Conservation (phyloP, 768 basidiomycete species). For the Boletus rubroflammeus region DNA sequence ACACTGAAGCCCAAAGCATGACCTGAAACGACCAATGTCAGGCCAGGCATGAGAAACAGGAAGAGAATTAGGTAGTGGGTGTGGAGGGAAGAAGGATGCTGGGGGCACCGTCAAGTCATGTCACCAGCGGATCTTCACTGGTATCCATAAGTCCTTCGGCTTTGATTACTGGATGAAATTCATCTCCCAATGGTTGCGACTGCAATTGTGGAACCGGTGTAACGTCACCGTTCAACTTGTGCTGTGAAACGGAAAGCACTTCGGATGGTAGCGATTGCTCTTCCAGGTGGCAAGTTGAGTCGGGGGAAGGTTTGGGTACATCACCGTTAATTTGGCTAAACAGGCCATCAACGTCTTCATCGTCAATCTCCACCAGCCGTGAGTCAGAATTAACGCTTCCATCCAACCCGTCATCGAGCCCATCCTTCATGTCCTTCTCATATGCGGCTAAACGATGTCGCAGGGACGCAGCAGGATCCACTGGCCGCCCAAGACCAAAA, state of each 20-base stretch:
- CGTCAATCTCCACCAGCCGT: constrained; percentile 32
- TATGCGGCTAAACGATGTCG: constrained; percentile 63
- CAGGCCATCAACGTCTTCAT: constrained; percentile 30
- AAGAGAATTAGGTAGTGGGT: constrained; percentile 5
- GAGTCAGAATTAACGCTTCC: constrained; percentile 17
- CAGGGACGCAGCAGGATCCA: constrained; percentile 54
- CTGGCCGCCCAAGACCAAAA: constrained; percentile 41
- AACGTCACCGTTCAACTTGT: constrained; percentile 45
- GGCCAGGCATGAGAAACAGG: constrained; percentile 5
- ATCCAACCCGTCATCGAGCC: constrained; percentile 25
- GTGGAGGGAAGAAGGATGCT: not conserved
- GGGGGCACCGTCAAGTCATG: constrained; percentile 18
- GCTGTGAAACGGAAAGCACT: constrained; percentile 44
- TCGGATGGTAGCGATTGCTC: constrained; percentile 35
- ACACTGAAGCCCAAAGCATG: constrained; percentile 21
- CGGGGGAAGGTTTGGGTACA: constrained; percentile 27
- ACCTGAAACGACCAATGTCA: constrained; percentile 11
- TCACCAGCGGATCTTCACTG: constrained; percentile 57
- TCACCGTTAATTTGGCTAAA: constrained; percentile 35
- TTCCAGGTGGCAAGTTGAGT: constrained; percentile 20
- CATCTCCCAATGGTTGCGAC: constrained; percentile 51
- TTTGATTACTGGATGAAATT: constrained; percentile 48
- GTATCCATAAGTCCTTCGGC: constrained; percentile 64
- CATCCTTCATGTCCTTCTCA: constrained; percentile 47
- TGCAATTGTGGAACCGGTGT: constrained; percentile 47